Conservation (phyloP, 768 basidiomycete species). For the Gautieria morchelliformis region DNA sequence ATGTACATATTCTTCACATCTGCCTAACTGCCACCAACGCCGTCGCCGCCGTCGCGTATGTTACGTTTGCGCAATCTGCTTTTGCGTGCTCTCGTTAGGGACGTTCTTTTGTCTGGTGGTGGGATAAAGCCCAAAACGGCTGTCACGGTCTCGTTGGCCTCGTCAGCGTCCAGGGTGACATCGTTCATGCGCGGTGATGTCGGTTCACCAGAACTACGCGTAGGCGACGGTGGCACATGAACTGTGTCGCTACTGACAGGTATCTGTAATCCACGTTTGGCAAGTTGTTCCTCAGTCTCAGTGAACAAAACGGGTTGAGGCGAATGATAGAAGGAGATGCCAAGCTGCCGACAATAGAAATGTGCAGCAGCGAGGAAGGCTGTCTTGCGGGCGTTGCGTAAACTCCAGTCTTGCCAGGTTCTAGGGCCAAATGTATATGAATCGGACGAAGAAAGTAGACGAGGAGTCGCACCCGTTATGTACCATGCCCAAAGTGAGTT, state of each 20-base stretch:
- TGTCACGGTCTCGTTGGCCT: slow-evolving; percentile 11
- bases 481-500: slow-evolving; percentile 56
- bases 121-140: slow-evolving; percentile 39
- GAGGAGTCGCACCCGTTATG: slow-evolving; percentile 31
- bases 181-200: not conserved
- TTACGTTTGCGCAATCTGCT: slow-evolving; percentile 26
- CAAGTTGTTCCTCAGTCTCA: not conserved
- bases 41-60: slow-evolving; percentile 18
- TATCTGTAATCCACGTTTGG: not conserved
- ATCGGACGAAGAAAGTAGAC: not conserved
- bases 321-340: slow-evolving; percentile 51
- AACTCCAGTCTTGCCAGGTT: slow-evolving; percentile 54
- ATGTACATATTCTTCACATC: not conserved
- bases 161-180: not conserved
- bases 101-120: slow-evolving; percentile 27
- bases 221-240: not conserved
- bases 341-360: slow-evolving; percentile 60
- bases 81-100: slow-evolving; percentile 20
- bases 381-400: slow-evolving; percentile 51
- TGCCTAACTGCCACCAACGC: too few relatives aligned
- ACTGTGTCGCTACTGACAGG: not conserved
- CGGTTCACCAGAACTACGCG: not conserved
- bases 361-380: slow-evolving; percentile 75
- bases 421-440: slow-evolving; percentile 17
- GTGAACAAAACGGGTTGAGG: slow-evolving; percentile 47